Conservation (phyloP, 139 green algal species). For the Asterochloris erici region DNA sequence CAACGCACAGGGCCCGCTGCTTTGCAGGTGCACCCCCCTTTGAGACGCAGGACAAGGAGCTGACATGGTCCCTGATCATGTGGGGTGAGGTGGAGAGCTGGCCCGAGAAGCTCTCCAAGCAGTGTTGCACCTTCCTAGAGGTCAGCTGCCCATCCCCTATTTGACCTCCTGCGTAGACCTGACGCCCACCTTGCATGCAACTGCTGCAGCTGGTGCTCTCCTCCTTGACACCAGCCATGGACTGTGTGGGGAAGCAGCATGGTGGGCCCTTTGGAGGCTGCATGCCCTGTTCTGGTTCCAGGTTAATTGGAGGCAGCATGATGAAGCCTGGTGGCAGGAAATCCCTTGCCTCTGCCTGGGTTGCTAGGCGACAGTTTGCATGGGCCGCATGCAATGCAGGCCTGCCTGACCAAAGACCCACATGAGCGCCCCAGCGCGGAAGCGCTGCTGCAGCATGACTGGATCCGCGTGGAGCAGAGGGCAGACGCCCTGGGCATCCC, state of each 20-base stretch:
- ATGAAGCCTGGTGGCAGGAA: too few relatives aligned
- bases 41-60: slow-evolving; percentile 50
- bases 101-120: slow-evolving; percentile 1
- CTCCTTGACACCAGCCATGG: not conserved
- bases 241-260: not conserved
- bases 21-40: slow-evolving; percentile 33
- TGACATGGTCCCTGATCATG: slow-evolving; percentile 24
- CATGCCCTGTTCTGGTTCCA: not conserved
- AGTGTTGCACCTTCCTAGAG: slow-evolving; percentile 4
- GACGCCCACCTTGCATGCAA: not conserved
- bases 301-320: not conserved
- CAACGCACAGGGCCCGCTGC: not conserved
- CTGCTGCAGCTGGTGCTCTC: not conserved
- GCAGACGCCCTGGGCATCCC: not conserved
- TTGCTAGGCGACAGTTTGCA: too few relatives aligned
- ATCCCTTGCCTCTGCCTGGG: not conserved
- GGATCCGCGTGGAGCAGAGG: not conserved
- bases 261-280: not conserved
- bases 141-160: not conserved
- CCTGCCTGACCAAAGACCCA: slow-evolving; percentile 8
- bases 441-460: slow-evolving; percentile 4
- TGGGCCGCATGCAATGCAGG: not conserved
- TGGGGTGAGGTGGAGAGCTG: slow-evolving; percentile 4
- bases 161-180: not conserved
- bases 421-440: not conserved